phyloP scores from a whole-genome alignment of 1,139 yeast genomes.

The Saccharomycopsis phalli region DNA sequence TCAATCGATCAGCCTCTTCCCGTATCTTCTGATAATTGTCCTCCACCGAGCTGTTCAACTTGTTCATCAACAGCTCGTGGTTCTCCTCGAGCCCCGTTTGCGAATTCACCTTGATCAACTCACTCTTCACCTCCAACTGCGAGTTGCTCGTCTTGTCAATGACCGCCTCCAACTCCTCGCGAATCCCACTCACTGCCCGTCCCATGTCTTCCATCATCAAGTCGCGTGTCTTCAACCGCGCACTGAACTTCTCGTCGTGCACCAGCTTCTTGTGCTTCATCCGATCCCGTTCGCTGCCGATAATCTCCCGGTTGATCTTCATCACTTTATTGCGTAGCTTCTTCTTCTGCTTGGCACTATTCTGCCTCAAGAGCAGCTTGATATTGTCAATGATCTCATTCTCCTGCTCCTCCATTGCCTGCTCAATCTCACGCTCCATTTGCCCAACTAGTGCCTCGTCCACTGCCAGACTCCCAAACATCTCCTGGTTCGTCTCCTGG shows the following conservation, averaged over 20 bases:
- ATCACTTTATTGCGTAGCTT: constrained; percentile 3
- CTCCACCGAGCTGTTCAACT: constrained; percentile 19
- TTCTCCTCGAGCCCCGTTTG: constrained; percentile 26
- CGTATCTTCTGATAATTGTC: constrained; percentile 22
- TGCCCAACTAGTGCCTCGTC: constrained; percentile 24
- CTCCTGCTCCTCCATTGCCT: constrained; percentile 27
- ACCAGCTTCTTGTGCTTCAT: neutral
- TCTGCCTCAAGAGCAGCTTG: constrained; percentile 8
- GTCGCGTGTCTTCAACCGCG: no score
- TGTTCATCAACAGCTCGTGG: constrained; percentile 25
- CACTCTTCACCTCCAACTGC: constrained; percentile 5
- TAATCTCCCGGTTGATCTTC: neutral
- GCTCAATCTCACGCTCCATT: constrained; percentile 29
- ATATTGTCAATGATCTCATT: constrained; percentile 25
- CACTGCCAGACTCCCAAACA: constrained; percentile 22
- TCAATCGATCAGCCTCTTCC: constrained; percentile 26
- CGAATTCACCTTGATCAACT: constrained; percentile 20
- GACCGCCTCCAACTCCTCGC: neutral
- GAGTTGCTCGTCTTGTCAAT: constrained; percentile 7
- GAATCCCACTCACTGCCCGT: neutral
- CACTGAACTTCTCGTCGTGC: neutral
- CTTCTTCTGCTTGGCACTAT: constrained; percentile 8
- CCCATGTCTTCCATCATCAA: neutral
- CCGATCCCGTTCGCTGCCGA: neutral
- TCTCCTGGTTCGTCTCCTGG: constrained; percentile 19